Evolutionary conservation across 177 flowering plant genomes (phyloP), one percentile per base, ranked within the genome.

Genomic region (Tripterygium wilfordii): DNA sequence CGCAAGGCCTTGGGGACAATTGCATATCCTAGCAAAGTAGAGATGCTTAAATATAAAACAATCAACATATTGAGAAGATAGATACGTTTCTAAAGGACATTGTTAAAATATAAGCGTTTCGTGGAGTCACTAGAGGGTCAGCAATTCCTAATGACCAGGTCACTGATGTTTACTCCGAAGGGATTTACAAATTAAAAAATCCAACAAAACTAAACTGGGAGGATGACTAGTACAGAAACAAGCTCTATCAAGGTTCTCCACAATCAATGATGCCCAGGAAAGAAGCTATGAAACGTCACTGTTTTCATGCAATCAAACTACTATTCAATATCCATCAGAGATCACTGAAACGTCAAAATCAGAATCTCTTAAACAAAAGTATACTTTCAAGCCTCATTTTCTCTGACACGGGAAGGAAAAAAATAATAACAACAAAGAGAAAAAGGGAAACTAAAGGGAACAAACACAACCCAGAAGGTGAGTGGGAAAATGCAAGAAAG

Each of bases 301-400:
- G 35, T 44, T 17, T 32, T 8, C 9, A 54, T 29, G 27, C 47
- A 8, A 47, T 41, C 48, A 58, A 49, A 54, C 17, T 25, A 58
- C 60, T 51, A 47, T 53, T 33, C 50, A 57, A 26, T 57, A 36
- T n/a, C n/a, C n/a, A n/a, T 53, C 46, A 45, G 40, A 25, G 45
- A 40, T 19, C 45, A 36, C 29, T 61, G 74, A 74, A 45, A 58
- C 43, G 75, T 69, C 75, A 53, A 64, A 69, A 56, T 66, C 68
- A 70, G 68, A 64, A 64, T 67, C 72, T 61, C 45, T 26, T n/a
- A 49, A 37, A 23, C 29, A 25, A 40, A 49, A 56, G 26, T 60
- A 48, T 19, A 23, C 40, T 48, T 56, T 53, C 17, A 31, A 39
- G 15, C 23, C n/a, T 26, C 30, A 10, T 25, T 37, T 48, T 27